Conservation (phyloP, 2,329 filamentous ascomycete genomes). For the Colletotrichum sansevieriae region DNA sequence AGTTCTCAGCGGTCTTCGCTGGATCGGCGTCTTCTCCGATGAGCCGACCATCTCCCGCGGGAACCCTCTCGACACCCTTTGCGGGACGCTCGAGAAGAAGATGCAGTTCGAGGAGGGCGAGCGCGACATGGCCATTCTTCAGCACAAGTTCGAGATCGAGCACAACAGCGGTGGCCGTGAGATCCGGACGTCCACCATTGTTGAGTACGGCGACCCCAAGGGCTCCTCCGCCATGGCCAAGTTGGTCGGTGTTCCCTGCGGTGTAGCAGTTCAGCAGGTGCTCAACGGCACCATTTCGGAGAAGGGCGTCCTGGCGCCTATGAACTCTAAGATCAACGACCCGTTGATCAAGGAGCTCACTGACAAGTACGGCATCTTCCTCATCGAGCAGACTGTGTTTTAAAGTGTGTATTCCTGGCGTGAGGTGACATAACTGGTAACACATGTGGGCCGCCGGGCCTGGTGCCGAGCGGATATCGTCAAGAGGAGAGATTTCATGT, state of each 20-base stretch:
- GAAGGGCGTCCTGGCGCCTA: constrained; percentile 82
- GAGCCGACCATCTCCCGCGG: constrained; percentile 77
- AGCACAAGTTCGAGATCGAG: constrained; percentile 89
- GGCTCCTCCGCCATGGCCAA: constrained; percentile 89
- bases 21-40: constrained; percentile 78
- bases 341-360: constrained; percentile 83
- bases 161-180: constrained; percentile 82
- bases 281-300: constrained; percentile 79
- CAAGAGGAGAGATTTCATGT: background rate
- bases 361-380: constrained; percentile 80
- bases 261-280: constrained; percentile 77
- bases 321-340: constrained; percentile 77
- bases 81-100: constrained; percentile 89
- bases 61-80: constrained; percentile 91
- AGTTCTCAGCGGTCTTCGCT: constrained; percentile 79
- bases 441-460: constrained; percentile 1
- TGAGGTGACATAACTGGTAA: background rate
- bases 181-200: constrained; percentile 83
- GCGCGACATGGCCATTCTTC: constrained; percentile 85
- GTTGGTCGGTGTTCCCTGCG: constrained; percentile 78
- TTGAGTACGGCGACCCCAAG: constrained; percentile 83
- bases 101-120: constrained; percentile 88
- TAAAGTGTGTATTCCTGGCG: constrained; percentile 43
- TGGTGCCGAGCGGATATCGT: constrained; percentile 12
- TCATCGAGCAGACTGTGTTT: constrained; percentile 75